phyloP scores from a whole-genome alignment of 345 rosid genomes.

The Kernera saxatilis region DNA sequence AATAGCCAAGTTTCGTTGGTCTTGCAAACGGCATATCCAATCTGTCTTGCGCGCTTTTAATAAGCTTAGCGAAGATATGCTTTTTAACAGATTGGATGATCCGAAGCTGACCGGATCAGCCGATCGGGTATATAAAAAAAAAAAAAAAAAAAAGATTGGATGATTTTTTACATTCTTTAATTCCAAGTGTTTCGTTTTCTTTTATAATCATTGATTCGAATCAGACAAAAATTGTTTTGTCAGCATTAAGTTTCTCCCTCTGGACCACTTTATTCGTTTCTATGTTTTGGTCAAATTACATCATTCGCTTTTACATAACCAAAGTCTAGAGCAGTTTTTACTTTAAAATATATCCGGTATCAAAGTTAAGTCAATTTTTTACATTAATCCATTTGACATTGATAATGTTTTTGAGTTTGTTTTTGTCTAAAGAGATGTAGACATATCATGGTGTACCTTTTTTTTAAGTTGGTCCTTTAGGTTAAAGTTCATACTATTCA shows the following conservation, averaged over 20 bases:
- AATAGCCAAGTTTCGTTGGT: background rate
- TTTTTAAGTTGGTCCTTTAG: background rate
- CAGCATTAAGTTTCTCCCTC: slow-evolving; percentile 1
- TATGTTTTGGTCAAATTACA: background rate
- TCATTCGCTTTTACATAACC: slow-evolving; percentile 3
- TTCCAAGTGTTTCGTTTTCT: background rate
- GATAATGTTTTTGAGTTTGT: background rate
- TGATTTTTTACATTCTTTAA: slow-evolving; percentile 9
- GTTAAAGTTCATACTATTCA: background rate
- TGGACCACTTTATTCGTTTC: background rate
- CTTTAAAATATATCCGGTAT: background rate
- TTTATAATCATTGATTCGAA: slow-evolving; percentile 8
- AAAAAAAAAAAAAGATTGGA: too few relatives aligned
- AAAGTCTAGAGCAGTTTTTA: background rate
- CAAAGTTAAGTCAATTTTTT: slow-evolving; percentile 6
- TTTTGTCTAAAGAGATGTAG: background rate
- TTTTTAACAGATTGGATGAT: slow-evolving; percentile 6
- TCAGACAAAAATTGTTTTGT: slow-evolving; percentile 18
- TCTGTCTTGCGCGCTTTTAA: background rate
- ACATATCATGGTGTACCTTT: background rate
- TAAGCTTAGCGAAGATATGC: background rate
- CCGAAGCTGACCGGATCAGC: too few relatives aligned
- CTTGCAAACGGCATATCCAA: background rate
- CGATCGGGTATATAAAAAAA: too few relatives aligned
- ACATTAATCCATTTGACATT: slow-evolving; percentile 8